Base-by-base conservation (phyloP, 2,329 filamentous ascomycete species). In the Lojkania enalia region DNA sequence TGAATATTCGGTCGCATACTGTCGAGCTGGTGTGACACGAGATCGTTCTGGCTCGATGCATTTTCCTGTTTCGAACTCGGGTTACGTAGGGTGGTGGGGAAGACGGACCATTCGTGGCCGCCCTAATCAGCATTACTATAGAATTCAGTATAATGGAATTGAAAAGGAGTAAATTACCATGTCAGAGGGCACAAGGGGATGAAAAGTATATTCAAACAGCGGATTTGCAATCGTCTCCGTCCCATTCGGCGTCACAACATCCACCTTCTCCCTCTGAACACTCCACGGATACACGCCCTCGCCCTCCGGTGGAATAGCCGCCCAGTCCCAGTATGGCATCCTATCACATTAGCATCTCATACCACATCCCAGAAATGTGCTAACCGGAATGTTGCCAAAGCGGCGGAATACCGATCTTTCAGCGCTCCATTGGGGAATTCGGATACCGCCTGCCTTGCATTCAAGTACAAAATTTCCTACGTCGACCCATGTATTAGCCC, bases 1-100 rank as follows among this genome's bases (percentile, higher is more conserved):
- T 60, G 56, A 5, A 61, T 45, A 6, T 84, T 82, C 50, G 87
- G 81, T 1, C 90, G 73, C 39, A 82, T 84, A 57, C 84, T 86
- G 1, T 90, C 73, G 11, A 88, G 78, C 12, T 58, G 32, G 3
- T 41, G 44, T 1, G 59, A 57, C 6, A 61, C 50, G 3, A 53
- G 36, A 18, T 52, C 44, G 29, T 65, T 57, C 19, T 54, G 60
- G 35, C 61, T 64, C 13, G 50, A 35, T 2, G 55, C 58, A 31
- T 57, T 51, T 7, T 44, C 43, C 3, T 46, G 39, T 5, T 42
- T 35, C 4, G 51, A 48, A 7, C 46, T 55, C 16, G 60, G 57
- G 23, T 50, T 42, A 5, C 61, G 57, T 11, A 60, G 18, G 82
- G 61, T 88, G 81, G 40, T 43, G 7, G 52, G 48, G 50, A 51